These are phyloP conservation scores for Suillus discolor DNA, from an alignment of 768 basidiomycete genomes.

Conservation along the genomic window DNA sequence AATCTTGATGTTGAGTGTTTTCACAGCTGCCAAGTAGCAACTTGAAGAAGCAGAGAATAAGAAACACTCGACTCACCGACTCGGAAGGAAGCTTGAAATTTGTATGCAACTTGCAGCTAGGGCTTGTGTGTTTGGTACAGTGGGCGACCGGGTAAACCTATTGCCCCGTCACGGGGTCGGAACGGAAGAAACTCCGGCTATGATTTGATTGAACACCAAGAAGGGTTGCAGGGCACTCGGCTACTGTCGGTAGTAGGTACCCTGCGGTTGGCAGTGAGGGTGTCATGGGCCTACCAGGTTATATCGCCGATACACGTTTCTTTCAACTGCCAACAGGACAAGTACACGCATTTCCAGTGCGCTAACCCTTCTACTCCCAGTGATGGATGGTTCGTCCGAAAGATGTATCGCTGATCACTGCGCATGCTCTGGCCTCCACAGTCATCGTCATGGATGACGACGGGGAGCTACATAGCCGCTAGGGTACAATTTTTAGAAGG, in stretches of 20 bases:
- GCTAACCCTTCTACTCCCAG: neutral
- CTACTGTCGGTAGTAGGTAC: neutral
- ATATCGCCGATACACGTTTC: neutral
- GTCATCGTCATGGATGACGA: constrained; percentile 1
- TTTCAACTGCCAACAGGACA: neutral
- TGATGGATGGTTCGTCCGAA: neutral
- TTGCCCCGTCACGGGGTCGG: neutral
- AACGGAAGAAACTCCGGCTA: neutral
- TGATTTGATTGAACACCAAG: no score
- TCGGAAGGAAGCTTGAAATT: neutral
- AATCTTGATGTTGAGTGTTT: neutral
- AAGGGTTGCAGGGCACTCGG: neutral
- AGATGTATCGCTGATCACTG: neutral
- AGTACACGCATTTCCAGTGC: neutral
- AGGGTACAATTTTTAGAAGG: neutral
- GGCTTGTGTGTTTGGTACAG: neutral
- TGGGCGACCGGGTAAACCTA: neutral
- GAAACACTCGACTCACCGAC: neutral
- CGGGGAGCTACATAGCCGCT: neutral
- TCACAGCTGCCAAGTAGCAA: neutral
- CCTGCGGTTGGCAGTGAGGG: neutral
- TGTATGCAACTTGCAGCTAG: neutral
- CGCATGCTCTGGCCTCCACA: no score
- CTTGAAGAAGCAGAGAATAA: neutral
- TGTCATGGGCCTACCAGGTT: neutral